A percentile compares a stretch with the other conserved stretches of the same genome.
Conservation (phyloP, 1,139 yeast species). For the Protomyces inundatus region DNA sequence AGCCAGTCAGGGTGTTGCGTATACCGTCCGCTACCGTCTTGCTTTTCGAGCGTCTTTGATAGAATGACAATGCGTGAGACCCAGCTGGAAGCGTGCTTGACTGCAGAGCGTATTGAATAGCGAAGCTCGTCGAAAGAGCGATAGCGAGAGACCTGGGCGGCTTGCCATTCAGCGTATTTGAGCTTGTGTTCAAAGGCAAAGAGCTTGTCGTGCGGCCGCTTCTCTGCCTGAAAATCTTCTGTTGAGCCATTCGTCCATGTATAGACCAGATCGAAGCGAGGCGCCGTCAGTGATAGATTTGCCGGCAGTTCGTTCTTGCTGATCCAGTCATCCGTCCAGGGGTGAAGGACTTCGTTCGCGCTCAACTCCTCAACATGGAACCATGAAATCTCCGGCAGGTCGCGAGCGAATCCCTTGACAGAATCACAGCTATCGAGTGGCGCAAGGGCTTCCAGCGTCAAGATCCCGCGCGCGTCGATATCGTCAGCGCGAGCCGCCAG, state of each 20-base stretch:
- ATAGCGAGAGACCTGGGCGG: neutral
- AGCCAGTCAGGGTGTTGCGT: conserved; percentile 1
- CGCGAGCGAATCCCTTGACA: neutral
- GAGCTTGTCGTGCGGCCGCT: neutral
- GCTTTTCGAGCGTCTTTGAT: neutral
- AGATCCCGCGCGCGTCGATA: no score
- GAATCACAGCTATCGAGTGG: neutral
- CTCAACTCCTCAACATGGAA: neutral
- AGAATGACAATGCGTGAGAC: neutral
- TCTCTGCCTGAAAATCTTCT: neutral
- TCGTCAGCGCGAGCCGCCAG: no score
- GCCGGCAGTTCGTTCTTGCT: neutral
- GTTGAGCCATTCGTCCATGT: neutral
- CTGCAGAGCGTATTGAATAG: conserved; percentile 2
- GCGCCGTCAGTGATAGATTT: neutral
- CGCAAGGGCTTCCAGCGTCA: no score
- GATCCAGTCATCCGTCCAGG: conserved; percentile 7
- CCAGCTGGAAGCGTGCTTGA: neutral
- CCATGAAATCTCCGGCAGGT: neutral
- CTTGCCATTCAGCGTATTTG: neutral
- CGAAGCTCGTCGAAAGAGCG: conserved; percentile 2
- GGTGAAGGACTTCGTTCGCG: neutral
- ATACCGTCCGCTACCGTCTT: neutral
- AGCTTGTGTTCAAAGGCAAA: neutral
- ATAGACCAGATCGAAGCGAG: conserved; percentile 2